A percentile compares a stretch with the other conserved stretches of the same genome.
Evolutionary conservation across 805 yeast genomes (phyloP).

Genomic region (Starmerella etchellsii): DNA sequence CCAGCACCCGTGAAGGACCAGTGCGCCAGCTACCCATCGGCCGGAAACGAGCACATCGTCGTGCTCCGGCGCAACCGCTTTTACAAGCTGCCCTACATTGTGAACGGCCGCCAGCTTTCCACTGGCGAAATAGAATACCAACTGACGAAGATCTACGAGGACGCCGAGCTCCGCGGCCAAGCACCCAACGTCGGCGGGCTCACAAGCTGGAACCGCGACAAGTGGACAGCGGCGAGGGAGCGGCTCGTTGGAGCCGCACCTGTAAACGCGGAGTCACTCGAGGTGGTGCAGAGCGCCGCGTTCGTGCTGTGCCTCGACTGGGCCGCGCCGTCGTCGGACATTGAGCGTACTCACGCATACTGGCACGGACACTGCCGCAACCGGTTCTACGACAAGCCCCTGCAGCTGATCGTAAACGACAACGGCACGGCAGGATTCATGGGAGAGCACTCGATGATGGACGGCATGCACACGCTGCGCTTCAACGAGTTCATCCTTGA

Average conservation of each 20-base stretch:
- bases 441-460: conserved; percentile 97
- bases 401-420: conserved; percentile 66
- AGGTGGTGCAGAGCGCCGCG: conserved; percentile 60
- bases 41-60: conserved; percentile 50
- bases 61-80: conserved; percentile 67
- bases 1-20: conserved; percentile 48
- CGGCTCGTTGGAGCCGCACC: conserved; percentile 46
- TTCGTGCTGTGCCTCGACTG: conserved; percentile 75
- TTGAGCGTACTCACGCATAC: conserved; percentile 67
- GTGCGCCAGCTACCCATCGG: conserved; percentile 37
- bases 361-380: conserved; percentile 96
- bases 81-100: conserved; percentile 46
- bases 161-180: conserved; percentile 30
- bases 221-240: conserved; percentile 51
- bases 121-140: conserved; percentile 37
- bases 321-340: conserved; percentile 55
- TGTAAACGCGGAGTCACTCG: conserved; percentile 45
- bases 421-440: conserved; percentile 85
- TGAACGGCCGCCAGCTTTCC: conserved; percentile 28
- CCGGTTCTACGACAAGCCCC: conserved; percentile 84
- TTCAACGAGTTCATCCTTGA: conserved; percentile 64
- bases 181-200: conserved; percentile 60
- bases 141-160: conserved; percentile 41
- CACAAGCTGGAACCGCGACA: conserved; percentile 76
- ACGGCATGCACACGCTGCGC: conserved; percentile 88